Evolutionary conservation across 2,329 filamentous ascomycete genomes (phyloP), one percentile per base, ranked within the genome.

Genomic region (Colletotrichum eremochloae): DNA sequence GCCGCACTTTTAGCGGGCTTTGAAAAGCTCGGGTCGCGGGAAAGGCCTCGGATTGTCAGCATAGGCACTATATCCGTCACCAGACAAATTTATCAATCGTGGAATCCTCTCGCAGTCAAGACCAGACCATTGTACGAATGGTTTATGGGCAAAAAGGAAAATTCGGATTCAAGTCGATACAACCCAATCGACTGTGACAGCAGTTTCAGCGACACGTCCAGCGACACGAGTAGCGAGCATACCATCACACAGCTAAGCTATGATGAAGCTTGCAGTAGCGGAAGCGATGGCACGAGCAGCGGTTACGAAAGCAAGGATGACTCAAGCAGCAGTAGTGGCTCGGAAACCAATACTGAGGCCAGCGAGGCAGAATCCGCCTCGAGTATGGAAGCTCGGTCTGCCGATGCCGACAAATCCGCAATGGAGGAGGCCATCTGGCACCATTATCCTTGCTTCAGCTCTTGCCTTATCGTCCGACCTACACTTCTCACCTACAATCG

Each of bases 391-490:
- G 9, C 29, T 2, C 31, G 62, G 12, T 44, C 50, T 18, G 50
- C 62, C 14, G 18, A 64, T 20, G 24, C 40, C 18, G 62, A 64
- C 62, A 55, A 56, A 40, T 31, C 14, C 4, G 38, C 29, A 24
- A 56, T 56, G 62, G 62, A 64, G 36, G 18, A 29, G 24, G 5
- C 36, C 18, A 46, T 56, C 15, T 33, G 36, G 24, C 58, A 46
- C 7, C 15, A 46, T 29, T 36, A 56, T 20, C 38, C 55, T 60
- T 44, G 14, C 24, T 64, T 53, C 38, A 55, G 50, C 52, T 64
- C 62, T 42, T 53, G 50, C 12, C 50, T 64, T 20, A 24, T 67
- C 20, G 64, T 67, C 7, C 40, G 64, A 12, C 64, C 64, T 3
- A 67, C 42, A 7, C 46, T 67, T 11, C 53, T 67, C 33, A 61